Conservation (phyloP, 2,329 filamentous ascomycete species). For the Rosellinia necatrix region DNA sequence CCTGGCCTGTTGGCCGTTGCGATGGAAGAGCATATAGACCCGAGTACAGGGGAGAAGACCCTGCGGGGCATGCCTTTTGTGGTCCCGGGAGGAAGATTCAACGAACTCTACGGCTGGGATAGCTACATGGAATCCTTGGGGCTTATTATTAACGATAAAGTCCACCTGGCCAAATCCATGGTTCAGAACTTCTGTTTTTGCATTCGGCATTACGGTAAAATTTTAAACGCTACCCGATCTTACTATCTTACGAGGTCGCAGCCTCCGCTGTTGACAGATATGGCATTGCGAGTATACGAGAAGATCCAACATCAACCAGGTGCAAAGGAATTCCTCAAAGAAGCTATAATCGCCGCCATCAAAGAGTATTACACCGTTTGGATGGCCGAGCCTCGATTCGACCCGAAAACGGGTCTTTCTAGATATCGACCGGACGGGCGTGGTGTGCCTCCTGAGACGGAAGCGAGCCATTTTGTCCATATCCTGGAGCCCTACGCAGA, state of each 20-base stretch:
- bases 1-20: slow-evolving; percentile 89
- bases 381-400: slow-evolving; percentile 77
- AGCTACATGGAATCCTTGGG: slow-evolving; percentile 98
- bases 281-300: slow-evolving; percentile 92
- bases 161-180: slow-evolving; percentile 91
- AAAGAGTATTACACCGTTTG: slow-evolving; percentile 95
- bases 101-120: slow-evolving; percentile 98
- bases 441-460: slow-evolving; percentile 90
- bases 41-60: slow-evolving; percentile 69
- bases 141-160: slow-evolving; percentile 80
- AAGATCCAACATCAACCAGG: slow-evolving; percentile 86
- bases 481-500: slow-evolving; percentile 79
- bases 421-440: slow-evolving; percentile 82
- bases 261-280: slow-evolving; percentile 95
- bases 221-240: slow-evolving; percentile 92
- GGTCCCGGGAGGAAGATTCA: slow-evolving; percentile 97
- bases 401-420: slow-evolving; percentile 78
- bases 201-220: slow-evolving; percentile 98
- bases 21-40: slow-evolving; percentile 77
- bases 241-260: slow-evolving; percentile 96
- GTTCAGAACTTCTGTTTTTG: slow-evolving; percentile 97
- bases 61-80: slow-evolving; percentile 87
- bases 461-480: slow-evolving; percentile 84
- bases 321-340: slow-evolving; percentile 78
- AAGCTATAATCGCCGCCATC: slow-evolving; percentile 85